Evolutionary conservation across 2,329 filamentous ascomycete species (phyloP).

Genomic region (Thielaviopsis musarum): DNA sequence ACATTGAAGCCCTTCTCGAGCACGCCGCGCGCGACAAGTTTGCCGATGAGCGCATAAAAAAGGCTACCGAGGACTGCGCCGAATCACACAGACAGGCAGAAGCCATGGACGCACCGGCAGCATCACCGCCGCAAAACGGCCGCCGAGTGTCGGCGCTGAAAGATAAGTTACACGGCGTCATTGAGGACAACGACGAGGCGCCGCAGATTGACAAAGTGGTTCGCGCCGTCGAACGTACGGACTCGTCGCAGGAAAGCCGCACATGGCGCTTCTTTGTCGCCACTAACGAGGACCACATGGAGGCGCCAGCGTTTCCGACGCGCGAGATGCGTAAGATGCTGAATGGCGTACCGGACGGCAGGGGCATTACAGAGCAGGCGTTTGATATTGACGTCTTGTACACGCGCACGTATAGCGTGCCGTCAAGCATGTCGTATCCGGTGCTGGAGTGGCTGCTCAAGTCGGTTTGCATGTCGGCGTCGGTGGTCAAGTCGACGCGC

Average conservation of each 20-base stretch:
- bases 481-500: not conserved
- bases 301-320: not conserved
- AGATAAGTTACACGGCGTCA: not conserved
- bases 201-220: slow-evolving; percentile 13
- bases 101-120: not conserved
- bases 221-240: slow-evolving; percentile 34
- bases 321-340: not conserved
- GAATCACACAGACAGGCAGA: slow-evolving; percentile 28
- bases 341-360: not conserved
- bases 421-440: slow-evolving; percentile 36
- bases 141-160: not conserved
- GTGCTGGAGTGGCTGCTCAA: slow-evolving; percentile 50
- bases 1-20: not conserved
- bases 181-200: slow-evolving; percentile 27
- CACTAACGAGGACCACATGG: not conserved
- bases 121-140: not conserved
- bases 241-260: slow-evolving; percentile 19
- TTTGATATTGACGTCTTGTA: not conserved
- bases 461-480: slow-evolving; percentile 28
- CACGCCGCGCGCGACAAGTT: not conserved
- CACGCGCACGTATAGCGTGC: slow-evolving; percentile 1
- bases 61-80: not conserved
- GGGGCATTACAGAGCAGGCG: not conserved
- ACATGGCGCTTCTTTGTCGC: not conserved
- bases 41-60: not conserved